phyloP scores from a whole-genome alignment of 345 rosid genomes.

The Salix udensis region DNA sequence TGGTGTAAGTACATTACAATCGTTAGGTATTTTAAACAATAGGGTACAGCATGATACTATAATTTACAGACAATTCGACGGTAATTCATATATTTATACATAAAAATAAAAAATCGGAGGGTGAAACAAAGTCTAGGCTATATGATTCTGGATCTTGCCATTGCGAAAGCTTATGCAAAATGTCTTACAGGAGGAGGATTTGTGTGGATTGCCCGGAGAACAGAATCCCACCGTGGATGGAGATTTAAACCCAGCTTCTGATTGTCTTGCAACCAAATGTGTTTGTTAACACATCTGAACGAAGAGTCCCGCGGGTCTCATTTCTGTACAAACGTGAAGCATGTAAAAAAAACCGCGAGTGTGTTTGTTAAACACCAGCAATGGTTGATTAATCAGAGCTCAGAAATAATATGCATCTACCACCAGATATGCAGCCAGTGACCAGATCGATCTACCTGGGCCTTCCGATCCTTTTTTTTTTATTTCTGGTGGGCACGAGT shows the following conservation, averaged over 20 bases:
- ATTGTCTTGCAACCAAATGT: slow-evolving; percentile 64
- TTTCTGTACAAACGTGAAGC: slow-evolving; percentile 40
- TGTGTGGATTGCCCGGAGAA: slow-evolving; percentile 78
- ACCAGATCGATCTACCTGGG: background rate
- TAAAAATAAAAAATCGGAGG: background rate
- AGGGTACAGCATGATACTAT: too few species aligned
- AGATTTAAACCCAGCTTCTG: slow-evolving; percentile 31
- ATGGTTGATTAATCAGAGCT: background rate
- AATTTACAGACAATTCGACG: background rate
- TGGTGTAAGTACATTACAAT: too few species aligned
- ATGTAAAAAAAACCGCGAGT: too few species aligned
- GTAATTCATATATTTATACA: background rate
- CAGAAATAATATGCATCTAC: background rate
- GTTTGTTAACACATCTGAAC: slow-evolving; percentile 50
- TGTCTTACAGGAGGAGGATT: slow-evolving; percentile 66
- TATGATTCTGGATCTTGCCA: background rate
- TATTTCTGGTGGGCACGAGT: too few species aligned
- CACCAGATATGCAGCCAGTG: background rate
- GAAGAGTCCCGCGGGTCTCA: slow-evolving; percentile 80
- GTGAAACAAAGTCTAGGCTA: background rate
- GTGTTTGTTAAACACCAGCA: too few species aligned
- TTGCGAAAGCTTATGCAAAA: background rate
- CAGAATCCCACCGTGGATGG: slow-evolving; percentile 42
- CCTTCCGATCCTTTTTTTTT: too few species aligned
- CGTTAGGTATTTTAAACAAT: background rate